Evolutionary conservation across 768 basidiomycete genomes (phyloP), one percentile per base, ranked within the genome.

Genomic region (Kwoniella europaea): DNA sequence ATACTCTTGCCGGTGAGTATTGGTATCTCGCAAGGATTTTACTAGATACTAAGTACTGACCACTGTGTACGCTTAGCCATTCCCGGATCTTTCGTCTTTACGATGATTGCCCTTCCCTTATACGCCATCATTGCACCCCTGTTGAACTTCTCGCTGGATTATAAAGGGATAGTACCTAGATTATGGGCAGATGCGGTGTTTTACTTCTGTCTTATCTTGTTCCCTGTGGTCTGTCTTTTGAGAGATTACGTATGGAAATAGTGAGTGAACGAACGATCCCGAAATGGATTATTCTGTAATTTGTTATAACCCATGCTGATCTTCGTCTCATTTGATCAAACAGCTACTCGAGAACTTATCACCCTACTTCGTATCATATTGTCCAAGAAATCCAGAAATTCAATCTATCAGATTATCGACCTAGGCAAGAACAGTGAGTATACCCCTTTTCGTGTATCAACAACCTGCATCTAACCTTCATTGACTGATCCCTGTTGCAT

Each of bases 371-470:
- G n/a, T 99, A 98, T 83, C 97, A 99, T 79, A 93, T 99, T 77
- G 94, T 94, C 0, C 96, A 98, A 82, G 97, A 99, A 82, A 88
- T 99, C n/a, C 96, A 98, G 85, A 98, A 97, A 85, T 98, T 95
- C 86, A 96, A 97, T 83, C 90, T 97, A 67, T 94, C 93, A 3
- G 94, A 96, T 79, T 99, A 98, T 82, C 88, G 97, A 53, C 97
- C 97, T 2, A 88, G 97, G 68, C 96, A 98, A 84, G 97, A 97
- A 84, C 97, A 98, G 91, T 98, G 62, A 59, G 79, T 75, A 7
- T 7, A 35, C 7, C 35, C 5, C 35, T 35, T 7, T 6, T 35
- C 35, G 35, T 7, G 35, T 35, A 35, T 35, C 35, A 35, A 35
- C 35, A 35, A 35, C 35, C 35, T 35, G 35, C 7, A 35, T 35